These are phyloP conservation scores for Exophiala oligosperma DNA, from an alignment of 2,329 filamentous ascomycete genomes.

Conservation along the genomic window DNA sequence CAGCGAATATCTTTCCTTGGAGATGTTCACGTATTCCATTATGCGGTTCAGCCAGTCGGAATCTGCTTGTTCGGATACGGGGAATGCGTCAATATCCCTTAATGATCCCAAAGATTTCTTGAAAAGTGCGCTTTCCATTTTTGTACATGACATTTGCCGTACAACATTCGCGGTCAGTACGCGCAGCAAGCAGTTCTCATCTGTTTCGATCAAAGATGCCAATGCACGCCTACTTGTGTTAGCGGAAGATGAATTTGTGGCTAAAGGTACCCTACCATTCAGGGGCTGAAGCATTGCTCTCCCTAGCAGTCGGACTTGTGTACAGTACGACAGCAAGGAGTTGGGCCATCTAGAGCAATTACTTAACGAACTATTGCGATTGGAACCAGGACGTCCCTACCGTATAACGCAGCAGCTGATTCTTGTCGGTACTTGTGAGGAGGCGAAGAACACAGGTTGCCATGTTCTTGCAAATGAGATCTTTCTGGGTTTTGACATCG, in stretches of 20 bases:
- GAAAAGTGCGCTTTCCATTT: slow-evolving; percentile 5
- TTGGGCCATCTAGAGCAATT: slow-evolving; percentile 6
- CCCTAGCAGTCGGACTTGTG: not conserved
- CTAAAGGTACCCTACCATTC: slow-evolving; percentile 4
- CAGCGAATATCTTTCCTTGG: slow-evolving; percentile 1
- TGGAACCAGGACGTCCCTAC: not conserved
- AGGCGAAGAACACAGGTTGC: slow-evolving; percentile 8
- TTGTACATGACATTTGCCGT: slow-evolving; percentile 15
- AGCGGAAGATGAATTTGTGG: not conserved
- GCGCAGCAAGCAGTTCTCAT: slow-evolving; percentile 15
- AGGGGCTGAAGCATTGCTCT: not conserved
- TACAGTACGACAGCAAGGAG: slow-evolving; percentile 14
- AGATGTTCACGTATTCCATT: slow-evolving; percentile 12
- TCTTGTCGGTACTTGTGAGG: slow-evolving; percentile 10
- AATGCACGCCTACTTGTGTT: slow-evolving; percentile 7
- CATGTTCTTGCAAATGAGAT: slow-evolving; percentile 12
- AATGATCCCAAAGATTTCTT: not conserved
- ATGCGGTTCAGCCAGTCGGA: slow-evolving; percentile 15
- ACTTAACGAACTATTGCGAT: not conserved
- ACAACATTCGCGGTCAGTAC: slow-evolving; percentile 25
- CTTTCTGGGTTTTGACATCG: slow-evolving; percentile 1
- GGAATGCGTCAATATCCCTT: slow-evolving; percentile 7
- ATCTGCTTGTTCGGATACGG: slow-evolving; percentile 3
- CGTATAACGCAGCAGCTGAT: slow-evolving; percentile 8
- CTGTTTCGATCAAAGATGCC: slow-evolving; percentile 4